Percentiles rank a stretch among this genome's conserved stretches.
phyloP scores from a whole-genome alignment of 176 grass and related monocot species.

The Bromus sterilis region DNA sequence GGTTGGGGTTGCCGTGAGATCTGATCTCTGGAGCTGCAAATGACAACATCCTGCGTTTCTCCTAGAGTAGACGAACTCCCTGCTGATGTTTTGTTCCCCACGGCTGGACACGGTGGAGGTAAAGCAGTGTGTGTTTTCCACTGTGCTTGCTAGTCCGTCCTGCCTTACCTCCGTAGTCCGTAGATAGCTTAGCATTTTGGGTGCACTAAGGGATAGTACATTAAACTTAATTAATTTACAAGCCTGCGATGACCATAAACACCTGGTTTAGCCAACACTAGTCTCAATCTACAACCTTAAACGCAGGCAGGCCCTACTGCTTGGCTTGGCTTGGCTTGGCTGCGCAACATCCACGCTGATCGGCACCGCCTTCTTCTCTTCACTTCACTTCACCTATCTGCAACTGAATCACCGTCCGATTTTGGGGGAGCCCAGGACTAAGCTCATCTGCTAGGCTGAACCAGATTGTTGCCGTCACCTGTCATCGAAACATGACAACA shows the following conservation, averaged over 20 bases:
- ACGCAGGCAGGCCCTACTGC: neutral
- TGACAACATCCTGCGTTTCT: too few species aligned
- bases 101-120: neutral
- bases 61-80: too few species aligned
- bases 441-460: neutral
- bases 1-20: too few species aligned
- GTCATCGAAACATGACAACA: neutral
- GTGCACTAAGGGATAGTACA: neutral
- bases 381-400: neutral
- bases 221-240: neutral
- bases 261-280: neutral
- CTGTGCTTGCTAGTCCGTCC: neutral
- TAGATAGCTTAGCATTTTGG: neutral
- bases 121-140: neutral
- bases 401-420: neutral
- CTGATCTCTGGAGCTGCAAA: too few species aligned
- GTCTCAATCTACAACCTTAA: neutral
- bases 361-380: neutral
- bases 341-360: neutral
- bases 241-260: neutral
- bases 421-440: neutral
- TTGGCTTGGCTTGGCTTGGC: neutral
- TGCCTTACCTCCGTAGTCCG: neutral
- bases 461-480: neutral
- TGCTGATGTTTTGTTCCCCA: too few species aligned